Evolutionary conservation across 1,284 basidiomycete species (phyloP).

Genomic region (Xerocomus nothofagi): DNA sequence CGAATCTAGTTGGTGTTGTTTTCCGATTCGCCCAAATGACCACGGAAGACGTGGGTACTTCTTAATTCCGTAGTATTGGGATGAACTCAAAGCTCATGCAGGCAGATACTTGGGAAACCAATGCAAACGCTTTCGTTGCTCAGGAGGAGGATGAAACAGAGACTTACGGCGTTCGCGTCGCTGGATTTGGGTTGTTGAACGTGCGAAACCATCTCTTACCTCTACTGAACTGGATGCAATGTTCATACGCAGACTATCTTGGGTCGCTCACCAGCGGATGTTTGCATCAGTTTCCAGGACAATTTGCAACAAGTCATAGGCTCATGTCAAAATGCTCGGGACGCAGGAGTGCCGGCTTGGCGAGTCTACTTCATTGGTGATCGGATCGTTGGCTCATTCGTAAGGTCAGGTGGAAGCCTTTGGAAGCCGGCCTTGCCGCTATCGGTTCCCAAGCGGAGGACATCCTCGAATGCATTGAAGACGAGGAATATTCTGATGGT

Average conservation of each 20-base stretch:
- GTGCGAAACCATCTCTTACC: slow-evolving; percentile 44
- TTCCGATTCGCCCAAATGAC: slow-evolving; percentile 87
- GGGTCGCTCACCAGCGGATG: slow-evolving; percentile 61
- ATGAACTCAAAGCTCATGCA: slow-evolving; percentile 31
- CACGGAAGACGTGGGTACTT: slow-evolving; percentile 72
- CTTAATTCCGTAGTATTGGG: slow-evolving; percentile 1
- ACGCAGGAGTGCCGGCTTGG: slow-evolving; percentile 57
- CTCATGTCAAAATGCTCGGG: slow-evolving; percentile 54
- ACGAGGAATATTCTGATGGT: slow-evolving; percentile 64
- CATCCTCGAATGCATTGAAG: slow-evolving; percentile 74
- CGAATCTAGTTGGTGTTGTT: slow-evolving; percentile 56
- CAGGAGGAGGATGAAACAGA: slow-evolving; percentile 94
- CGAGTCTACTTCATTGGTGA: slow-evolving; percentile 19
- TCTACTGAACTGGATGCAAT: slow-evolving; percentile 13
- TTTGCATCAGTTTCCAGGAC: slow-evolving; percentile 57
- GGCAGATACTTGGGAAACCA: slow-evolving; percentile 89
- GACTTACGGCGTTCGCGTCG: slow-evolving; percentile 78
- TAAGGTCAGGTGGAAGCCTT: slow-evolving; percentile 76
- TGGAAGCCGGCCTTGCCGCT: slow-evolving; percentile 83
- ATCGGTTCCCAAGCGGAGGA: slow-evolving; percentile 84
- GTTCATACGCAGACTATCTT: slow-evolving; percentile 59
- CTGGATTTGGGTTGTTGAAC: slow-evolving; percentile 80
- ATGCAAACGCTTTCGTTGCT: slow-evolving; percentile 90
- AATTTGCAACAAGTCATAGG: slow-evolving; percentile 57
- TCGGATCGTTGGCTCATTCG: slow-evolving; percentile 3